Base-by-base conservation (phyloP, 2,329 filamentous ascomycete species). In the Stagonosporopsis rhizophila region DNA sequence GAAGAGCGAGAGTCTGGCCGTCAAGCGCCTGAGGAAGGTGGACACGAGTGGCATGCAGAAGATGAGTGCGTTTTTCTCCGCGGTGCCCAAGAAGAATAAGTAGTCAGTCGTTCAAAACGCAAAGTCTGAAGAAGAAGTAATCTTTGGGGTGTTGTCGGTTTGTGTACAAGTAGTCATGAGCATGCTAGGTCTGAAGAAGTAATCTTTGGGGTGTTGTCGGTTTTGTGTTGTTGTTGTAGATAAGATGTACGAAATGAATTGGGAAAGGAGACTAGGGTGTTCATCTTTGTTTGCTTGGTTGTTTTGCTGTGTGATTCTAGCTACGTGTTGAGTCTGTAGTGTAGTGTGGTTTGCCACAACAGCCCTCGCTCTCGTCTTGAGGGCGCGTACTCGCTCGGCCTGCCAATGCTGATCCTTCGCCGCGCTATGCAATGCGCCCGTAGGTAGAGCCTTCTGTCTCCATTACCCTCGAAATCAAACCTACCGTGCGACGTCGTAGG, bases 21-120 rank as follows among this genome's bases (percentile, higher is more conserved):
- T 97, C 1, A 88, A 87, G 72, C 85, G 93, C 44, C 75, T 99
- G 69, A 90, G 90, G 74, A 99, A 98, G 79, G 94, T 93, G 44
- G 90, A 98, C 77, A 93, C 89, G 0, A 86, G 79, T 20, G 95
- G 95, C 1, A 99, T 99, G 95, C 95, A 90, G 83, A 99, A 98
- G 81, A 85, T 99, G 85, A 96, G 91, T 72, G 85, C 88, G 59
- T 99, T 99, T 78, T 99, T 99, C 76, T 87, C 87, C 58, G 96
- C 94, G 78, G 79, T 78, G 49, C 60, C 67, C 8, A 77, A 76
- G 41, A 27, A 19, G 35, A n/a, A n/a, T 22, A 35, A 22, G 30
- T 25, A 8, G 23, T 8, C n/a, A n/a, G n/a, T n/a, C n/a, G n/a
- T n/a, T n/a, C n/a, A n/a, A n/a, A n/a, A n/a, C n/a, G n/a, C n/a